A percentile compares a stretch with the other conserved stretches of the same genome.
Evolutionary conservation across 495 filamentous ascomycete genomes (phyloP).

Genomic region (Hypoxylon fragiforme): DNA sequence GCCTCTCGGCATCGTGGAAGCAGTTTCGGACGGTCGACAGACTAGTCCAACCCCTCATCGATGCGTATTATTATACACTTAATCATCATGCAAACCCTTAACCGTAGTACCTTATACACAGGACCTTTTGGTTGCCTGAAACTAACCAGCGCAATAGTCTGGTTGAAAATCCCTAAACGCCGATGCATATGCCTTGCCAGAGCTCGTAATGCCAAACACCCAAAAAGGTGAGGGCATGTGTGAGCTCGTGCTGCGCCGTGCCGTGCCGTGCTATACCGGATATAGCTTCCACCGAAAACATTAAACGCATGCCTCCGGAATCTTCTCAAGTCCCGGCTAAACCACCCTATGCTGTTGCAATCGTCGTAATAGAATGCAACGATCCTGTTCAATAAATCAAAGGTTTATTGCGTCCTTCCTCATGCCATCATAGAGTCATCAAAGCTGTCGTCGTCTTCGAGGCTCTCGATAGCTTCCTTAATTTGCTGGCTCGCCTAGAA

Average conservation of each 20-base stretch:
- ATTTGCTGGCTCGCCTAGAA: slow-evolving; percentile 83
- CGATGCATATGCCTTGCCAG: slow-evolving; percentile 32
- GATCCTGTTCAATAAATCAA: slow-evolving; percentile 8
- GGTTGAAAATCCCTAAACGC: slow-evolving; percentile 22
- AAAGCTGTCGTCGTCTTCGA: slow-evolving; percentile 83
- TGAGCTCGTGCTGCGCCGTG: slow-evolving; percentile 4
- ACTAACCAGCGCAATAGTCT: slow-evolving; percentile 7
- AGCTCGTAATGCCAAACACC: slow-evolving; percentile 18
- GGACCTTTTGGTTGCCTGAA: slow-evolving; percentile 10
- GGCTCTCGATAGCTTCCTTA: slow-evolving; percentile 87
- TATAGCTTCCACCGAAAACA: slow-evolving; percentile 5
- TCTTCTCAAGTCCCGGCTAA: slow-evolving; percentile 10
- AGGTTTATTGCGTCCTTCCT: slow-evolving; percentile 16
- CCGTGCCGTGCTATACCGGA: background rate
- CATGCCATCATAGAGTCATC: slow-evolving; percentile 64
- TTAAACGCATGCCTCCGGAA: slow-evolving; percentile 18
- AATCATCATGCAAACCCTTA: slow-evolving; percentile 26
- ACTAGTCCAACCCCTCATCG: slow-evolving; percentile 7
- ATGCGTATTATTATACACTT: slow-evolving; percentile 32
- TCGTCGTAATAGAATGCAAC: slow-evolving; percentile 19
- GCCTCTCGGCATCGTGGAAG: slow-evolving; percentile 8
- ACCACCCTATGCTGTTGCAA: slow-evolving; percentile 12
- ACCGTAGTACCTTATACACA: slow-evolving; percentile 30
- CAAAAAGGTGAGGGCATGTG: slow-evolving; percentile 1
- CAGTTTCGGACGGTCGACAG: background rate